These are phyloP conservation scores for Meira miltonrushii DNA, from an alignment of 1,284 basidiomycete genomes.

Conservation along the genomic window DNA sequence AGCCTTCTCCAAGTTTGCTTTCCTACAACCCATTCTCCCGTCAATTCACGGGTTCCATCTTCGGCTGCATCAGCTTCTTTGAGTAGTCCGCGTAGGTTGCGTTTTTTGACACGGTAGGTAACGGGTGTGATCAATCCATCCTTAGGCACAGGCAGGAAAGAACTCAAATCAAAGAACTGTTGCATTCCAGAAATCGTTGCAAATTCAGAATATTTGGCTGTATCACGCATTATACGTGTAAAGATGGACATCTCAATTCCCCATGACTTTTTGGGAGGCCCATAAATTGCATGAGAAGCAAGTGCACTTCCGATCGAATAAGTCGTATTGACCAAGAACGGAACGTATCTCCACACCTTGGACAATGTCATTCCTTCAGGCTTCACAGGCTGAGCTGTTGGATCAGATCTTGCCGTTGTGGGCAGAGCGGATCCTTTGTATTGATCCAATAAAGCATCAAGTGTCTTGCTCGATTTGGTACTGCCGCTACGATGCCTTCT, in stretches of 20 bases:
- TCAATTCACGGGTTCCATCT: conserved; percentile 70
- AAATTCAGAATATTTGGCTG: conserved; percentile 74
- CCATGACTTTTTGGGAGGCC: conserved; percentile 78
- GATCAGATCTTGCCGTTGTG: conserved; percentile 40
- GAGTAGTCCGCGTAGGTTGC: conserved; percentile 71
- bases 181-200: conserved; percentile 69
- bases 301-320: conserved; percentile 46
- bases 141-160: conserved; percentile 79
- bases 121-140: conserved; percentile 94
- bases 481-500: background rate
- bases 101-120: conserved; percentile 74
- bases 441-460: conserved; percentile 43
- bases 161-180: conserved; percentile 71
- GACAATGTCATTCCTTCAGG: conserved; percentile 35
- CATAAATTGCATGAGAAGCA: conserved; percentile 55
- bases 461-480: conserved; percentile 14
- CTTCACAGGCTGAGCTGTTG: conserved; percentile 24
- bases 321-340: conserved; percentile 47
- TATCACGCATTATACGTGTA: conserved; percentile 77
- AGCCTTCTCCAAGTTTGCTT: conserved; percentile 81
- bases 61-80: conserved; percentile 69
- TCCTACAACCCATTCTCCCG: conserved; percentile 94
- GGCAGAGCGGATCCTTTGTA: conserved; percentile 40
- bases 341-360: conserved; percentile 47
- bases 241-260: conserved; percentile 63